Base-by-base conservation (phyloP, 176 grass and related monocot genomes). In the Hordeum marinum region DNA sequence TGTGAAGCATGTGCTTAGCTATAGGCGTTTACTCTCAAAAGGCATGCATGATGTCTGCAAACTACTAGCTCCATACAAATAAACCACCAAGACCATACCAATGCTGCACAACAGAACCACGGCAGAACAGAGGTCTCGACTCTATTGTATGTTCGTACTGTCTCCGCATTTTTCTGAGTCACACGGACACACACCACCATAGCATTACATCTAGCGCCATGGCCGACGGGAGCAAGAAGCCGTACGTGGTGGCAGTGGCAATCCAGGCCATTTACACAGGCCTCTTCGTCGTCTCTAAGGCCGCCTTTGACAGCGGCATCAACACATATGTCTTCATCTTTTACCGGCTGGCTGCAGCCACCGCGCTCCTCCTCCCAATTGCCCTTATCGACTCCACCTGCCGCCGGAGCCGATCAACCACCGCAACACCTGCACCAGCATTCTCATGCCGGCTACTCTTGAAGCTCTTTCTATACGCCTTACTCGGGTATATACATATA, bases 301-400 rank as follows among this genome's bases (percentile, higher is more conserved):
- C 89, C 0, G 89, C 89, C 1, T 89, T 94, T n/a, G 71, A 91
- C 59, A 40, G 62, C 2, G 92, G 86, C n/a, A 43, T 91, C 76
- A 91, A 61, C 87, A 88, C 92, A n/a, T 77, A 68, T 9, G 66
- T 94, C 57, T 91, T 91, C 80, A 64, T 91, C 64, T 87, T 94
- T 87, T 94, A 94, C 69, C 86, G 92, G 1, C 92, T 91, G 48
- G 81, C 84, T 0, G 57, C 64, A 20, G 89, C 89, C 23, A 55
- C 70, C 11, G 13, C 13, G 1, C 7, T 73, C 70, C 41, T 73
- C 70, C 23, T 73, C 7, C 70, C 70, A 0, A 3, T 73, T 0
- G 70, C 41, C 1, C 70, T 73, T 7, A 46, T 73, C 11, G 15
- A 65, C 31, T 73, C 70, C 12, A 46, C 0, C 0, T 46, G 41